phyloP scores from a whole-genome alignment of 768 basidiomycete species.

The Lentinula guzmanii region DNA sequence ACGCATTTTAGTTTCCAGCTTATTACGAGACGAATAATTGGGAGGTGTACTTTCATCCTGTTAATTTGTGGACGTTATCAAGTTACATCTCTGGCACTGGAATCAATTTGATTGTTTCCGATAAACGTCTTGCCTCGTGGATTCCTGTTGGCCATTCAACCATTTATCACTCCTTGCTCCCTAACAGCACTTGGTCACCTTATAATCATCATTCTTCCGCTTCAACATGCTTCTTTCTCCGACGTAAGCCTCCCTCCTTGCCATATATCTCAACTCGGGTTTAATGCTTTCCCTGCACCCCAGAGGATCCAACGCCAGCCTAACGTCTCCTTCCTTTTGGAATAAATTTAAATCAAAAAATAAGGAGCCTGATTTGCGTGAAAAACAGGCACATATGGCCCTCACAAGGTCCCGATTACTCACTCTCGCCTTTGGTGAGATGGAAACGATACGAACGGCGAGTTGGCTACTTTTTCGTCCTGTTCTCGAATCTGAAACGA shows the following conservation, averaged over 20 bases:
- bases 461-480: constrained; percentile 10
- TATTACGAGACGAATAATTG: not conserved
- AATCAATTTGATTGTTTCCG: constrained; percentile 2
- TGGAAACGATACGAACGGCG: constrained; percentile 81
- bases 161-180: constrained; percentile 20
- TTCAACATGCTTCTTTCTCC: constrained; percentile 72
- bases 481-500: constrained; percentile 10
- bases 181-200: constrained; percentile 10
- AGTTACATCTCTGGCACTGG: not conserved
- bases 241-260: constrained; percentile 46
- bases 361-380: constrained; percentile 60
- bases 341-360: constrained; percentile 68
- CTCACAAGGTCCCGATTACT: constrained; percentile 70
- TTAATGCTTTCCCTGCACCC: constrained; percentile 28
- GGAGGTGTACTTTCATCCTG: not conserved
- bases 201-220: constrained; percentile 12
- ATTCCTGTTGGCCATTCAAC: constrained; percentile 36
- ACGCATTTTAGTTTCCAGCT: no score
- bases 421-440: constrained; percentile 77
- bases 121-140: constrained; percentile 49
- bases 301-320: constrained; percentile 59
- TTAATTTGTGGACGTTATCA: not conserved
- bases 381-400: constrained; percentile 54
- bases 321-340: constrained; percentile 48
- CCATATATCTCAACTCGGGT: constrained; percentile 12